These are phyloP conservation scores for Boletus pseudo-olivaceus DNA, from an alignment of 768 basidiomycete species.

Conservation along the genomic window DNA sequence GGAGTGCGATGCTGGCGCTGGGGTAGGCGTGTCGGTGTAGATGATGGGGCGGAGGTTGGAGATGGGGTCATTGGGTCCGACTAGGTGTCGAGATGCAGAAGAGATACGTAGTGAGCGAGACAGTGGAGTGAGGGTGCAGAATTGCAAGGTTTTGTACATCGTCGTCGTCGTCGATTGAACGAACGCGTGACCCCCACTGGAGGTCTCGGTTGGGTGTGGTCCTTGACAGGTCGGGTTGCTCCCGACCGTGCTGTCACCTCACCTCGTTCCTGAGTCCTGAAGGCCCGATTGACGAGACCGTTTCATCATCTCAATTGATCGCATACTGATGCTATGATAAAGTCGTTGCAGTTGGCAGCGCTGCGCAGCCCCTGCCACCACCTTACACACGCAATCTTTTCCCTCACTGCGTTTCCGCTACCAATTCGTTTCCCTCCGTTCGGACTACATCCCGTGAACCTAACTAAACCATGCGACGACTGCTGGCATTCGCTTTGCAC, in stretches of 20 bases:
- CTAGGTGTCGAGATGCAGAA: conserved; percentile 34
- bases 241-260: too few relatives aligned
- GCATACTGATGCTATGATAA: not conserved
- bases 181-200: not conserved
- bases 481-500: conserved; percentile 29
- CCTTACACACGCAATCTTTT: not conserved
- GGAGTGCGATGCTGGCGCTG: conserved; percentile 22
- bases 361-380: not conserved
- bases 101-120: conserved; percentile 21
- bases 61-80: conserved; percentile 74
- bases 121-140: not conserved
- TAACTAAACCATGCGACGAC: conserved; percentile 7
- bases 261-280: too few relatives aligned
- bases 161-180: not conserved
- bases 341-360: not conserved
- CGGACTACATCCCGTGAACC: not conserved
- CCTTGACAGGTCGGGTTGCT: too few relatives aligned
- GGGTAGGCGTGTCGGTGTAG: conserved; percentile 56
- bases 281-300: not conserved
- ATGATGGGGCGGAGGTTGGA: conserved; percentile 79
- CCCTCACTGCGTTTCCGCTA: not conserved
- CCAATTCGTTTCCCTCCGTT: not conserved
- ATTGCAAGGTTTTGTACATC: not conserved
- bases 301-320: not conserved
- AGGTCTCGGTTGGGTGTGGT: too few relatives aligned